These are phyloP conservation scores for Penicillium taxi DNA, from an alignment of 495 filamentous ascomycete species.

Conservation along the genomic window DNA sequence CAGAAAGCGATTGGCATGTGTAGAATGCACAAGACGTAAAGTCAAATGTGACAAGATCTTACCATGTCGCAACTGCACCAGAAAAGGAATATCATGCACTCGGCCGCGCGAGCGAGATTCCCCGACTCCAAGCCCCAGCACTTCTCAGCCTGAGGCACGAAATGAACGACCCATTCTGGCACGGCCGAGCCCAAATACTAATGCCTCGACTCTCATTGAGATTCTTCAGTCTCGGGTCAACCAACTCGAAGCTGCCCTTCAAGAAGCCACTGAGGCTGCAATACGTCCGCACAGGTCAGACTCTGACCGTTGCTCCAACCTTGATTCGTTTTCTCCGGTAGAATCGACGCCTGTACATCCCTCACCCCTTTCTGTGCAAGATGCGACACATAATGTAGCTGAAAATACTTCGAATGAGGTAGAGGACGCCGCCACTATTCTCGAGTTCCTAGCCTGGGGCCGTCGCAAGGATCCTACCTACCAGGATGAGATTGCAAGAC, in stretches of 20 bases:
- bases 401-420: constrained; percentile 14
- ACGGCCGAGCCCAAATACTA: constrained; percentile 4
- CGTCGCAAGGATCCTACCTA: constrained; percentile 32
- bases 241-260: constrained; percentile 11
- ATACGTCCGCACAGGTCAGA: neutral
- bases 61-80: constrained; percentile 21
- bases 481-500: constrained; percentile 14
- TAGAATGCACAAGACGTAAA: constrained; percentile 22
- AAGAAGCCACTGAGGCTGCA: constrained; percentile 6
- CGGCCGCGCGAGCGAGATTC: constrained; percentile 12
- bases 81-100: constrained; percentile 11
- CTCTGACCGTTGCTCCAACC: constrained; percentile 1
- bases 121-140: constrained; percentile 9
- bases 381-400: neutral
- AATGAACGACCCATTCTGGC: neutral
- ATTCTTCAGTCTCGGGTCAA: constrained; percentile 15
- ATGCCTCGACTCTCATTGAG: constrained; percentile 8
- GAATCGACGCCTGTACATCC: neutral
- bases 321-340: constrained; percentile 2
- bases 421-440: constrained; percentile 37
- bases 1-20: constrained; percentile 21
- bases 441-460: constrained; percentile 40
- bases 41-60: constrained; percentile 24
- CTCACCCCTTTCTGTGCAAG: neutral
- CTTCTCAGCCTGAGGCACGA: constrained; percentile 1